Conservation (phyloP, 352 stramenopile genomes). For the Poterioochromonas sp. region DNA sequence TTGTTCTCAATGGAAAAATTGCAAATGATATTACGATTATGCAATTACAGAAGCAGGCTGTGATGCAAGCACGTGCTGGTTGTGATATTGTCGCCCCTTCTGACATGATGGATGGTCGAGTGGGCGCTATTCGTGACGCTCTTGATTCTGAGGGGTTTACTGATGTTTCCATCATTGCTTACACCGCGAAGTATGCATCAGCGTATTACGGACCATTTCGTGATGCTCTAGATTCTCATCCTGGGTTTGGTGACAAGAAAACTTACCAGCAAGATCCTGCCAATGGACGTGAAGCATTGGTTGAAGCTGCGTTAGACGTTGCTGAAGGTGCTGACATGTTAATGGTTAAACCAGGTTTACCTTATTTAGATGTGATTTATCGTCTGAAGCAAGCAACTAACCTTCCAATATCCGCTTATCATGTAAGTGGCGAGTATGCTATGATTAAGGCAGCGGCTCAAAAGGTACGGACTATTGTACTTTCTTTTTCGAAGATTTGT, state of each 20-base stretch:
- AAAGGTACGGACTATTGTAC: conserved; percentile 26
- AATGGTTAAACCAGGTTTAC: conserved; percentile 90
- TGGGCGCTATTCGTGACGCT: conserved; percentile 82
- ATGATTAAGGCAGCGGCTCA: conserved; percentile 89
- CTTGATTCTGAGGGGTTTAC: conserved; percentile 89
- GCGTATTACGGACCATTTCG: conserved; percentile 91
- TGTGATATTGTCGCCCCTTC: conserved; percentile 89
- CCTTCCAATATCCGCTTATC: conserved; percentile 93
- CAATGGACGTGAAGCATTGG: conserved; percentile 68
- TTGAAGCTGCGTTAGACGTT: conserved; percentile 67
- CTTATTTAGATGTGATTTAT: conserved; percentile 94
- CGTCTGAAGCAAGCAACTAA: conserved; percentile 76
- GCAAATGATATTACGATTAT: conserved; percentile 90
- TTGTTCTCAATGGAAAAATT: conserved; percentile 89
- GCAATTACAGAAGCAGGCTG: conserved; percentile 83
- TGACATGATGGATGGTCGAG: conserved; percentile 93
- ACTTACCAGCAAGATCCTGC: conserved; percentile 92
- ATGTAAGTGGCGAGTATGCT: conserved; percentile 98
- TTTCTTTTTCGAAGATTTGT: not conserved
- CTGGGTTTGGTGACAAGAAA: conserved; percentile 83
- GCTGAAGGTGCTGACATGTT: conserved; percentile 92
- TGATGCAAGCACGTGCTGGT: conserved; percentile 80
- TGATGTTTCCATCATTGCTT: conserved; percentile 75
- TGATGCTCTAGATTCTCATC: conserved; percentile 91
- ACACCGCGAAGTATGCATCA: conserved; percentile 95